Percentiles rank a stretch among this genome's conserved stretches.
Evolutionary conservation across 2,329 filamentous ascomycete genomes (phyloP).

Genomic region (Plenodomus tracheiphilus): DNA sequence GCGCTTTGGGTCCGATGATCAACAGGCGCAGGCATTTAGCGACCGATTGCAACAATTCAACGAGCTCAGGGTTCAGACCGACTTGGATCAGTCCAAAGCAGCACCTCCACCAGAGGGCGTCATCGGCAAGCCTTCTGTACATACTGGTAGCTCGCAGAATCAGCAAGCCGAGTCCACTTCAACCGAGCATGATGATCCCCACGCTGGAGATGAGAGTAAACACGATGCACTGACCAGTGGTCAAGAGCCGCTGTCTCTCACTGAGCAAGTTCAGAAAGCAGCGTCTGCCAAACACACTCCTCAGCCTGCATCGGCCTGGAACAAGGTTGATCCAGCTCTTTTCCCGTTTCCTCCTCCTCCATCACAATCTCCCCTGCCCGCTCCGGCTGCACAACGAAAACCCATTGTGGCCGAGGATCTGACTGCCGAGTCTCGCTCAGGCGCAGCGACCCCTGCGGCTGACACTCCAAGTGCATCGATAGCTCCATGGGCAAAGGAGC

Average conservation of each 20-base stretch:
- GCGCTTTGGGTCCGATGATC: constrained; percentile 31
- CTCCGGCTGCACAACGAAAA: constrained; percentile 83
- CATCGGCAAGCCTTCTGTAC: constrained; percentile 36
- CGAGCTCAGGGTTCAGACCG: constrained; percentile 72
- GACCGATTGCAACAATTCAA: constrained; percentile 85
- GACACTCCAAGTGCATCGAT: constrained; percentile 71
- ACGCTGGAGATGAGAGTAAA: constrained; percentile 14
- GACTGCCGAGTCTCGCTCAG: constrained; percentile 68
- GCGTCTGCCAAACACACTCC: constrained; percentile 62
- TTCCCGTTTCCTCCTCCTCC: constrained; percentile 75
- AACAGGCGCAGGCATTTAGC: constrained; percentile 51
- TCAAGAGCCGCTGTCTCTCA: constrained; percentile 68
- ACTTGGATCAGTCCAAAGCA: constrained; percentile 52
- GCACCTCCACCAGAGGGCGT: constrained; percentile 39
- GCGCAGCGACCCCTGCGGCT: constrained; percentile 73
- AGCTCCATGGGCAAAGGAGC: constrained; percentile 94
- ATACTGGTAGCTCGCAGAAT: constrained; percentile 26
- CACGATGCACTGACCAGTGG: constrained; percentile 21
- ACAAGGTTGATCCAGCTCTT: constrained; percentile 70
- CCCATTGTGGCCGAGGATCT: constrained; percentile 81
- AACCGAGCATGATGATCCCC: constrained; percentile 23
- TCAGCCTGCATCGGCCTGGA: constrained; percentile 60
- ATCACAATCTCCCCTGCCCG: constrained; percentile 80
- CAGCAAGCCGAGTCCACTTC: constrained; percentile 22
- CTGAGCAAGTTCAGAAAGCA: constrained; percentile 83